Conservation (phyloP, 768 basidiomycete genomes). For the Leccinellum albellum region DNA sequence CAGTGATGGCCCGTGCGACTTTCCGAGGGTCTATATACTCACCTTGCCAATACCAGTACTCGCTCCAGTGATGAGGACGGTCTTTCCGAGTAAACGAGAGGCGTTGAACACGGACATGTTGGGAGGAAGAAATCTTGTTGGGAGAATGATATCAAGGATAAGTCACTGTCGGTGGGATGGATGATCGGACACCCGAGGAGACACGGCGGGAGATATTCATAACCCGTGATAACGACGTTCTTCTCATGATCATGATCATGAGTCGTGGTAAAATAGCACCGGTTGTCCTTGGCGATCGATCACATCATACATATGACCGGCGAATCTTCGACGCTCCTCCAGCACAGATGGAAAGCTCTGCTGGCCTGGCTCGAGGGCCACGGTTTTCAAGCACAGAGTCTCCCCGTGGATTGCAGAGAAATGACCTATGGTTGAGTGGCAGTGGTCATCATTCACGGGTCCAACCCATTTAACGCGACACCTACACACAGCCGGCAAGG, state of each 20-base stretch:
- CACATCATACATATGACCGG: slow-evolving; percentile 6
- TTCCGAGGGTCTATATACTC: slow-evolving; percentile 26
- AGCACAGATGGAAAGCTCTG: slow-evolving; percentile 42
- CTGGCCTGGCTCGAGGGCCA: slow-evolving; percentile 49
- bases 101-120: slow-evolving; percentile 80
- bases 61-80: slow-evolving; percentile 85
- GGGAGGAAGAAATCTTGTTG: slow-evolving; percentile 3
- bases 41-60: slow-evolving; percentile 89
- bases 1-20: background rate
- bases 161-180: background rate
- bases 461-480: slow-evolving; percentile 3
- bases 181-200: slow-evolving; percentile 2
- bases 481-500: slow-evolving; percentile 60
- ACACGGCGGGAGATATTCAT: background rate
- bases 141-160: background rate
- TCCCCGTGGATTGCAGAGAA: slow-evolving; percentile 51
- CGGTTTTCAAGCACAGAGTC: slow-evolving; percentile 42
- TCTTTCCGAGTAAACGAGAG: slow-evolving; percentile 77
- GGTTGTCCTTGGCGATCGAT: background rate
- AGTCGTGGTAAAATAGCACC: background rate
- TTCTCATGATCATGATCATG: background rate
- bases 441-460: background rate
- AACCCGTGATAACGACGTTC: background rate
- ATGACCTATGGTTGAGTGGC: slow-evolving; percentile 46
- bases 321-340: slow-evolving; percentile 2